Evolutionary conservation across 352 stramenopile genomes (phyloP).

Genomic region (Pythium biforme): DNA sequence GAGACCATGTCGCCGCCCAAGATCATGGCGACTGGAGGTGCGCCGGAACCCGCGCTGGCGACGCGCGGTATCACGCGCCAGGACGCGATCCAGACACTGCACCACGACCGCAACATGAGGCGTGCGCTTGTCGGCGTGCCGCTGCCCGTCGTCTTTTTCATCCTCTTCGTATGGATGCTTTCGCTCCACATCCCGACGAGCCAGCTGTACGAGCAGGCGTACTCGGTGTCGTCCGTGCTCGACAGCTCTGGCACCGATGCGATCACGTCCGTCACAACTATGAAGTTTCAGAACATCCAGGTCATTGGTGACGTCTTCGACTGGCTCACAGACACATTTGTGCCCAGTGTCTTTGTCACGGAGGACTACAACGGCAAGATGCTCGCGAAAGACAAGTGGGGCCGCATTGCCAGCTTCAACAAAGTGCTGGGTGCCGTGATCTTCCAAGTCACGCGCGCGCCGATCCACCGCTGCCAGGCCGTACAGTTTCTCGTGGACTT

Average conservation of each 20-base stretch:
- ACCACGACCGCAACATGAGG: constrained; percentile 41
- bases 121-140: constrained; percentile 39
- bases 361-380: constrained; percentile 35
- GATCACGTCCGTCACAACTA: constrained; percentile 29
- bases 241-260: constrained; percentile 56
- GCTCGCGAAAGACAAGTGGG: constrained; percentile 30
- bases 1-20: constrained; percentile 4
- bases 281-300: constrained; percentile 39
- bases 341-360: constrained; percentile 35
- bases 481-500: constrained; percentile 24
- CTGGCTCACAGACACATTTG: constrained; percentile 38
- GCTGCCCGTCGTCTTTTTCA: constrained; percentile 71
- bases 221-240: constrained; percentile 69
- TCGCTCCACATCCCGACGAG: constrained; percentile 69
- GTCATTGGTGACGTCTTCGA: constrained; percentile 33
- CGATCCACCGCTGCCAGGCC: constrained; percentile 17
- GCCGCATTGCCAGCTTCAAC: constrained; percentile 33
- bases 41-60: not conserved
- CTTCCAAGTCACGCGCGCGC: constrained; percentile 20
- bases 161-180: constrained; percentile 66
- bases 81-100: constrained; percentile 33
- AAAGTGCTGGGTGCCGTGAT: constrained; percentile 35
- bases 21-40: not conserved
- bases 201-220: constrained; percentile 81
- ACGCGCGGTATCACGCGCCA: constrained; percentile 10